phyloP scores from a whole-genome alignment of 2,329 filamentous ascomycete genomes.

The Parafenestella ontariensis region DNA sequence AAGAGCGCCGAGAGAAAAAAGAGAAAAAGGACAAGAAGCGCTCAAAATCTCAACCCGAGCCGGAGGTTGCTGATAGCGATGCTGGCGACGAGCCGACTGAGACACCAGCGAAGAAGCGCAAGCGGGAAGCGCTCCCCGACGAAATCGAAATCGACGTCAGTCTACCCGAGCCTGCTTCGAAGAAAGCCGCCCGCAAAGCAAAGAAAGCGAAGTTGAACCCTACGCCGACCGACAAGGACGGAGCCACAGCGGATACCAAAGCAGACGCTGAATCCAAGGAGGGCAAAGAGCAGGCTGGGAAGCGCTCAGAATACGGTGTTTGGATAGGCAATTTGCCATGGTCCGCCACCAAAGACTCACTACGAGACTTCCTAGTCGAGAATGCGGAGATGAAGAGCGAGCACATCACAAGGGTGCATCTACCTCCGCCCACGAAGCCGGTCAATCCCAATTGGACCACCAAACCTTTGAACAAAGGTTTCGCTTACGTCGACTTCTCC shows the following conservation, averaged over 20 bases:
- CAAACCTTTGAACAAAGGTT: conserved; percentile 81
- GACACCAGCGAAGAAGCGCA: conserved; percentile 53
- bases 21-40: conserved; percentile 35
- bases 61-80: conserved; percentile 18
- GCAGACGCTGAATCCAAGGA: conserved; percentile 46
- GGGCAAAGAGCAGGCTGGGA: conserved; percentile 47
- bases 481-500: conserved; percentile 93
- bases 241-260: conserved; percentile 11
- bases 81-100: conserved; percentile 21
- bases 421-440: conserved; percentile 65
- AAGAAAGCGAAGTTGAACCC: conserved; percentile 76
- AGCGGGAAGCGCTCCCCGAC: conserved; percentile 65
- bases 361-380: conserved; percentile 81
- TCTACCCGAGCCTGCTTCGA: conserved; percentile 93
- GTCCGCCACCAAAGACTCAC: conserved; percentile 73
- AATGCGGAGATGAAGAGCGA: conserved; percentile 66
- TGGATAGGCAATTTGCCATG: conserved; percentile 98
- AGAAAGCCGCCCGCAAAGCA: conserved; percentile 86
- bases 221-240: conserved; percentile 19
- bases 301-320: conserved; percentile 80
- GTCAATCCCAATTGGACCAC: conserved; percentile 50
- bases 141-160: conserved; percentile 87
- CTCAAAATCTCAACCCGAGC: conserved; percentile 23
- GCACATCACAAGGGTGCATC: conserved; percentile 82
- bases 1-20: conserved; percentile 35